Percentiles rank a stretch among this genome's conserved stretches.
Evolutionary conservation across 148 eudicot species (phyloP).

Genomic region (Rhododendron griersonianum): DNA sequence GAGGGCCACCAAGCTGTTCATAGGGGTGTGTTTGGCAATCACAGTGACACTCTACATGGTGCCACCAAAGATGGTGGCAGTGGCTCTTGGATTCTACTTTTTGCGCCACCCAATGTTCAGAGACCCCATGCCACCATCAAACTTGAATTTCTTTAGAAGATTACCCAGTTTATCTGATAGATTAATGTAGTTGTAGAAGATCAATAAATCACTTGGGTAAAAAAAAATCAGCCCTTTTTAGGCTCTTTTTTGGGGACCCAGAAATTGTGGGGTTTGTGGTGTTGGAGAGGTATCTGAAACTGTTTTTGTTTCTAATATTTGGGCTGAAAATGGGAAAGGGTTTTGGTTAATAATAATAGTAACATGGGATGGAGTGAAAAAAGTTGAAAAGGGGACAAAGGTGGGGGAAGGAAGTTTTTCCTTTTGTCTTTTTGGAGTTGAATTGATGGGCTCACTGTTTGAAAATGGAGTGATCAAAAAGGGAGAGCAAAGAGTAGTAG

Average conservation of each 20-base stretch:
- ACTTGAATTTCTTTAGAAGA: conserved; percentile 82
- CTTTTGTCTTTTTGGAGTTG: conserved; percentile 19
- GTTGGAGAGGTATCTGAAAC: background rate
- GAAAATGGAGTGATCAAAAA: conserved; percentile 17
- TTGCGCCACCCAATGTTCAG: conserved; percentile 98
- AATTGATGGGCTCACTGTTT: conserved; percentile 26
- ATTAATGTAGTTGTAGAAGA: conserved; percentile 36
- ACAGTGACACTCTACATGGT: conserved; percentile 71
- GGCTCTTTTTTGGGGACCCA: conserved; percentile 19
- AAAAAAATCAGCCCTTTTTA: background rate
- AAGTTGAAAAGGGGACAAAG: conserved; percentile 15
- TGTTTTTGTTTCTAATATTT: conserved; percentile 7
- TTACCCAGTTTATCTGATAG: conserved; percentile 94
- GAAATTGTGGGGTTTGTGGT: conserved; percentile 22
- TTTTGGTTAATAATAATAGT: background rate
- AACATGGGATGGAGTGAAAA: conserved; percentile 31
- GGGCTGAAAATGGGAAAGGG: conserved; percentile 7
- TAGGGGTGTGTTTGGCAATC: conserved; percentile 64
- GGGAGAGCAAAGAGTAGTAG: background rate
- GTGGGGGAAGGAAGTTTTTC: background rate
- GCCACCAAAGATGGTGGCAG: conserved; percentile 97
- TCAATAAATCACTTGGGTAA: background rate
- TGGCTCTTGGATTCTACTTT: conserved; percentile 93
- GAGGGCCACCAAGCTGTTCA: conserved; percentile 82
- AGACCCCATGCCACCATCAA: conserved; percentile 94